Percentiles rank a stretch among this genome's conserved stretches.
phyloP scores from a whole-genome alignment of 2,329 filamentous ascomycete species.

The Neofusicoccum parvum region DNA sequence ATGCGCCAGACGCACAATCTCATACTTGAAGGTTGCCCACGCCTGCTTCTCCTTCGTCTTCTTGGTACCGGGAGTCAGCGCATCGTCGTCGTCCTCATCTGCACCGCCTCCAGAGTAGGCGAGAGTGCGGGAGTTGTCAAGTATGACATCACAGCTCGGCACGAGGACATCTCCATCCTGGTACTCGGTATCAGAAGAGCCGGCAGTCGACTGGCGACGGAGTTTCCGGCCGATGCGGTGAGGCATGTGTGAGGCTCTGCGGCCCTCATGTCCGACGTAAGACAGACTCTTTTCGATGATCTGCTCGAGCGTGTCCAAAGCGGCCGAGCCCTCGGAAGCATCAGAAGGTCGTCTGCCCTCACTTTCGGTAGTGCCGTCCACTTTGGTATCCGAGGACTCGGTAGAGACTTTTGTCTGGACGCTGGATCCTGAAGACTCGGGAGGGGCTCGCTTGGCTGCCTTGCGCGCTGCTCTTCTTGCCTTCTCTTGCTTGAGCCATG shows the following conservation, averaged over 20 bases:
- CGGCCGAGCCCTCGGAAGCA: constrained; percentile 69
- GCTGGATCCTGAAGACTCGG: constrained; percentile 45
- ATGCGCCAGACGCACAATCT: constrained; percentile 86
- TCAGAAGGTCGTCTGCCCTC: constrained; percentile 56
- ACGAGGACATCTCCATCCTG: constrained; percentile 80
- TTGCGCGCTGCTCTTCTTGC: constrained; percentile 60
- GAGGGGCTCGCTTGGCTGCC: neutral
- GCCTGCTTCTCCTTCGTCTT: constrained; percentile 70
- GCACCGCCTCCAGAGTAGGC: constrained; percentile 66
- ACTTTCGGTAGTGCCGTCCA: constrained; percentile 23
- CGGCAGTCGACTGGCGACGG: constrained; percentile 49
- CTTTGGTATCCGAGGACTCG: constrained; percentile 11
- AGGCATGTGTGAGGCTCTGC: constrained; percentile 24
- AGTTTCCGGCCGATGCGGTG: constrained; percentile 25
- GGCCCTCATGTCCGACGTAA: constrained; percentile 42
- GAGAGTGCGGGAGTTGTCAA: constrained; percentile 90
- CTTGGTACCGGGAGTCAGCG: constrained; percentile 41
- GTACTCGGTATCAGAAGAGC: constrained; percentile 84
- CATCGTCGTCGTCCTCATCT: constrained; percentile 44
- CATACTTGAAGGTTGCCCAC: constrained; percentile 87
- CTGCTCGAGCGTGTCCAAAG: constrained; percentile 77
- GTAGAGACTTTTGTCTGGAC: constrained; percentile 35
- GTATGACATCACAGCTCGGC: constrained; percentile 77
- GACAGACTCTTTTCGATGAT: constrained; percentile 73
- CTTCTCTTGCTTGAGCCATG: constrained; percentile 84